Evolutionary conservation across 2,329 filamentous ascomycete species (phyloP), one percentile per base, ranked within the genome.

Genomic region (Amauroascus verrucosus): DNA sequence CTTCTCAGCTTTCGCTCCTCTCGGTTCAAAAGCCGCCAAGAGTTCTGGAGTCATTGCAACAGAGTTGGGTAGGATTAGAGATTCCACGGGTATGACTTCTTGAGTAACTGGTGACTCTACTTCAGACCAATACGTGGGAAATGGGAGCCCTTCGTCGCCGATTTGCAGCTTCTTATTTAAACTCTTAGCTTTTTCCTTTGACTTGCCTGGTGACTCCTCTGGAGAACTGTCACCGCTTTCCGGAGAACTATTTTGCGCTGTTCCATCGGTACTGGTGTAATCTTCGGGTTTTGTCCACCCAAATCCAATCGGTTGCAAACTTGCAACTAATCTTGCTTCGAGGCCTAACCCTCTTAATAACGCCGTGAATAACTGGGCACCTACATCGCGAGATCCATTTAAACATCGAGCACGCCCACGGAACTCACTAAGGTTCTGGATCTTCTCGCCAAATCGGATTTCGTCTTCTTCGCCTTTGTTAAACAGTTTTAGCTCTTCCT

Each of bases 91-190:
- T 7, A 93, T 77, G 54, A 86, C 89, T 47, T 81, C 87, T 51
- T 87, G 81, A 0, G 87, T 91, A 2, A 88, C 76, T 1, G 88
- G 85, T 0, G 90, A 96, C 1, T 93, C 75, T 2, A 87, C 85
- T 67, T 98, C 93, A 0, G 86, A 85, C 93, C 93, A 98, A 67
- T 97, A 97, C 48, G 86, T 85, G 1, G 93, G 90, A 59, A 84
- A 93, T 1, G 83, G 80, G 26, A 96, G 75, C 60, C 95, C 89
- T 18, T 77, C 75, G 61, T 95, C 88, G 86, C 35, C 51, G 77
- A 75, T 55, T 75, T 40, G 24, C 35, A n/a, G 20, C 9, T 18
- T 16, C 14, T 41, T 48, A 5, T 26, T 32, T n/a, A n/a, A 30
- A 28, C 20, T 35, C n/a, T 76, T 47, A 63, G 65, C 6, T 60